These are phyloP conservation scores for Esteya vermicola DNA, from an alignment of 2,329 filamentous ascomycete genomes.

Conservation along the genomic window DNA sequence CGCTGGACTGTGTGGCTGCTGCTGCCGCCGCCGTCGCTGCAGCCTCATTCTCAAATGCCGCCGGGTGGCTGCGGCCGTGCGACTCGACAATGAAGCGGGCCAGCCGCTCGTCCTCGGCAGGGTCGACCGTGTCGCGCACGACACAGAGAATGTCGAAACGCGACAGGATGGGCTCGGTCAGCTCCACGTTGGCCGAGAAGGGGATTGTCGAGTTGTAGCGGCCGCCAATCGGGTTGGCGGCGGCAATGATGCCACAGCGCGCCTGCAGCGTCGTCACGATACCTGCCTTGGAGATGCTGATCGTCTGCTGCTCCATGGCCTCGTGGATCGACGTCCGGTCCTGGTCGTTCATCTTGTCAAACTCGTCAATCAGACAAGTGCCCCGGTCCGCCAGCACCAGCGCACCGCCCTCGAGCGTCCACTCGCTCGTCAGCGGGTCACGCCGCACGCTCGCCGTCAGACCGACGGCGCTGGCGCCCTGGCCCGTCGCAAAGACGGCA, in stretches of 20 bases:
- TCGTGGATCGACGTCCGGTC: constrained; percentile 97
- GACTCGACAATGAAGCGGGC: constrained; percentile 92
- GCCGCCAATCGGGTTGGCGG: constrained; percentile 90
- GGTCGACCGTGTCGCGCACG: constrained; percentile 89
- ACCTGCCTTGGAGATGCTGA: constrained; percentile 96
- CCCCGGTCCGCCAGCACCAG: constrained; percentile 89
- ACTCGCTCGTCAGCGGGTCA: constrained; percentile 89
- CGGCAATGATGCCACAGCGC: constrained; percentile 88
- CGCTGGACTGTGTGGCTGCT: not conserved
- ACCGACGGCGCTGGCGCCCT: constrained; percentile 94
- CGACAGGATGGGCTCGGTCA: constrained; percentile 93
- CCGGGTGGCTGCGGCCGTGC: constrained; percentile 72
- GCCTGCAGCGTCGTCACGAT: constrained; percentile 96
- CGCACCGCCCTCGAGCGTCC: constrained; percentile 93
- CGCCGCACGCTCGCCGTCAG: constrained; percentile 91
- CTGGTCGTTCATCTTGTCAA: constrained; percentile 99
- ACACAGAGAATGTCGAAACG: constrained; percentile 97
- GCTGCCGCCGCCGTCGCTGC: not conserved
- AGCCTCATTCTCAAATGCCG: constrained; percentile 21
- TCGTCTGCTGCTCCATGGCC: constrained; percentile 99
- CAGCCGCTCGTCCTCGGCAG: constrained; percentile 78
- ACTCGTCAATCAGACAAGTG: constrained; percentile 94
- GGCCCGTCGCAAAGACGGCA: constrained; percentile 93
- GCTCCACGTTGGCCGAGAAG: constrained; percentile 89
- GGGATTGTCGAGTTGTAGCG: constrained; percentile 94